A percentile compares a stretch with the other conserved stretches of the same genome.
phyloP scores from a whole-genome alignment of 306 rosid species.

The Argentina anserina region DNA sequence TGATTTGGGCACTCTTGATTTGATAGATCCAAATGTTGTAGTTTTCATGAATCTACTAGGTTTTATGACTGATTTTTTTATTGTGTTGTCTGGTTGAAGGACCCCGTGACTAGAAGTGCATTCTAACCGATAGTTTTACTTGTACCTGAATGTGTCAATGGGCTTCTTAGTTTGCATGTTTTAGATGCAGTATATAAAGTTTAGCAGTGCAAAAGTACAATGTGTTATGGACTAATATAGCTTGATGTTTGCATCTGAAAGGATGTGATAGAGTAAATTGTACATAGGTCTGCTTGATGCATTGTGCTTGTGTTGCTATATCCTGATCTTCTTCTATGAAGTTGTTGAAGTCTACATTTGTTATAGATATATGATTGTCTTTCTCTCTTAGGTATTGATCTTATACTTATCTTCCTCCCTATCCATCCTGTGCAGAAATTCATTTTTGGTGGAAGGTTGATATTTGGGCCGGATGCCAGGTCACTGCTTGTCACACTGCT shows the following conservation, averaged over 20 bases:
- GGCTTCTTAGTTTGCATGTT: background rate
- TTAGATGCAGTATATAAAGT: background rate
- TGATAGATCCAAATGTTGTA: background rate
- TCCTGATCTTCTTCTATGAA: background rate
- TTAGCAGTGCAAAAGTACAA: background rate
- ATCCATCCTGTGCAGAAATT: slow-evolving; percentile 62
- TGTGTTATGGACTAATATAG: background rate
- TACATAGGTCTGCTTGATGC: background rate
- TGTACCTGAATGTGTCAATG: background rate
- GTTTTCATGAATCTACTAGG: background rate
- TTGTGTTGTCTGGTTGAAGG: background rate
- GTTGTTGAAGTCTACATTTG: background rate
- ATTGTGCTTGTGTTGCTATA: background rate
- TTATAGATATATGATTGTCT: background rate
- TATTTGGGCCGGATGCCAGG: slow-evolving; percentile 91
- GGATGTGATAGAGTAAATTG: background rate
- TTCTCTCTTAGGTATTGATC: background rate
- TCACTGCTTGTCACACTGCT: slow-evolving; percentile 69
- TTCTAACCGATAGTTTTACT: background rate
- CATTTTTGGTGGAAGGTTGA: slow-evolving; percentile 75
- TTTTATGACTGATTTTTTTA: background rate
- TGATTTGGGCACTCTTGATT: background rate
- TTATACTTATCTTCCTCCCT: slow-evolving; percentile 15
- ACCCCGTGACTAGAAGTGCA: background rate
- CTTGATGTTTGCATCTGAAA: background rate